These are phyloP conservation scores for Diacronema lutheri DNA, from an alignment of 78 protist species.

Conservation along the genomic window DNA sequence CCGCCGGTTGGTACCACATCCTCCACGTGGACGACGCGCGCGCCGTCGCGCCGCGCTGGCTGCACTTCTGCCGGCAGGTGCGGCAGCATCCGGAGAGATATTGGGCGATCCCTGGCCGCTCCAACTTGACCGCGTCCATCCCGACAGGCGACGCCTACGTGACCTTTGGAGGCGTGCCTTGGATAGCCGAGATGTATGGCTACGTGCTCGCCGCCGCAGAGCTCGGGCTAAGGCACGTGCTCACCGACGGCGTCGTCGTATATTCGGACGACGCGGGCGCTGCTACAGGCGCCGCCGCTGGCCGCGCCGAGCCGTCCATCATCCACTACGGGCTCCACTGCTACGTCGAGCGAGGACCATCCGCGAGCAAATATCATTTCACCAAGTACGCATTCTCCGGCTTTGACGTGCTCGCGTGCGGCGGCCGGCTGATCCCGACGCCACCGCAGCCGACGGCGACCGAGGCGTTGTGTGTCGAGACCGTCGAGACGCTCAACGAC, in stretches of 20 bases:
- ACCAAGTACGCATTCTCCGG: background rate
- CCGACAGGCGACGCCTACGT: conserved; percentile 2
- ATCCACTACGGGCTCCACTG: conserved; percentile 12
- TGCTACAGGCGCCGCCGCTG: background rate
- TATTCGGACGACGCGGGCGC: background rate
- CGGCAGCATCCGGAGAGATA: background rate
- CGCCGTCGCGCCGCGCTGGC: conserved; percentile 4
- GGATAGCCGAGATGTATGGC: conserved; percentile 18
- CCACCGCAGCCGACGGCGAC: background rate
- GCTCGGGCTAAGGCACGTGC: background rate
- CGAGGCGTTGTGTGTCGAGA: conserved; percentile 5
- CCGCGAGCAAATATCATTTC: background rate
- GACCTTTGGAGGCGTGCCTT: background rate
- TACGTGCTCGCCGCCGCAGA: conserved; percentile 3
- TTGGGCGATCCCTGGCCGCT: background rate
- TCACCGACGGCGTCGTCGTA: conserved; percentile 5
- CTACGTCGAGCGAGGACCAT: background rate
- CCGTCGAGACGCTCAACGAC: background rate
- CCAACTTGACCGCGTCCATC: background rate
- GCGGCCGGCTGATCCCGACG: background rate
- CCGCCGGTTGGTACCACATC: conserved; percentile 2
- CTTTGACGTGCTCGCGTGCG: background rate
- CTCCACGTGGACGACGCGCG: background rate
- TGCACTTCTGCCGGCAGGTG: background rate
- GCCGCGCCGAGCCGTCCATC: background rate